Conservation (phyloP, 1,284 basidiomycete species). For the Cryptococcus floricola region DNA sequence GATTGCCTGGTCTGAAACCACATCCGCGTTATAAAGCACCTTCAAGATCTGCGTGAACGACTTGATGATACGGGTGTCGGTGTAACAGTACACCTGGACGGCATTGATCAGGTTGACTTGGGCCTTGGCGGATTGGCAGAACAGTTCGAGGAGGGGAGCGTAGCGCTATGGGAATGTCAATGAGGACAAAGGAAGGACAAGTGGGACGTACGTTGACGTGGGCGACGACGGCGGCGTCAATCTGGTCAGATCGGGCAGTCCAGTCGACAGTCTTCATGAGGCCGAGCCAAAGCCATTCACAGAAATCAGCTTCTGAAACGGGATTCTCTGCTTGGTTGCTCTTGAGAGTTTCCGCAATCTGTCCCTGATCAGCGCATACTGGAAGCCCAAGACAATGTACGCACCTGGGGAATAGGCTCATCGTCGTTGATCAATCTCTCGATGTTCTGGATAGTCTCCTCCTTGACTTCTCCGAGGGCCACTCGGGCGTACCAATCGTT, state of each 20-base stretch:
- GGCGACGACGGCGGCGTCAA: slow-evolving; percentile 75
- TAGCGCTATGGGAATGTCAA: slow-evolving; percentile 58
- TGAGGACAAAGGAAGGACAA: not conserved
- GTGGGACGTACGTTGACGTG: slow-evolving; percentile 65
- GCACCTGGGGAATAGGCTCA: slow-evolving; percentile 62
- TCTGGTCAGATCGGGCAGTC: slow-evolving; percentile 81
- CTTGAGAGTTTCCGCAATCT: slow-evolving; percentile 75
- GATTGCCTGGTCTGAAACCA: slow-evolving; percentile 89
- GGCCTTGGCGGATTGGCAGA: slow-evolving; percentile 78
- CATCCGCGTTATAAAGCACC: slow-evolving; percentile 92
- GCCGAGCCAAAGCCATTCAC: slow-evolving; percentile 85
- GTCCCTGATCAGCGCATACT: not conserved
- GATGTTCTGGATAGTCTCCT: slow-evolving; percentile 61
- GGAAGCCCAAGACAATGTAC: slow-evolving; percentile 22
- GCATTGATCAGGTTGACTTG: slow-evolving; percentile 89
- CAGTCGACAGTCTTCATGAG: slow-evolving; percentile 82
- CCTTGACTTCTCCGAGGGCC: slow-evolving; percentile 69
- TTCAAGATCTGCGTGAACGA: slow-evolving; percentile 91
- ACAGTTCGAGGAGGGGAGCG: slow-evolving; percentile 78
- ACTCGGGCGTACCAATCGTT: slow-evolving; percentile 90
- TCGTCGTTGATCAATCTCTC: slow-evolving; percentile 57
- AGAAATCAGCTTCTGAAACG: slow-evolving; percentile 75
- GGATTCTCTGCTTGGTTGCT: slow-evolving; percentile 53
- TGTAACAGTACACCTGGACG: slow-evolving; percentile 90
- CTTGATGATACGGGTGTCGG: slow-evolving; percentile 89